These are phyloP conservation scores for Dothideomycetes sp. DNA, from an alignment of 2,329 filamentous ascomycete species.

Conservation along the genomic window DNA sequence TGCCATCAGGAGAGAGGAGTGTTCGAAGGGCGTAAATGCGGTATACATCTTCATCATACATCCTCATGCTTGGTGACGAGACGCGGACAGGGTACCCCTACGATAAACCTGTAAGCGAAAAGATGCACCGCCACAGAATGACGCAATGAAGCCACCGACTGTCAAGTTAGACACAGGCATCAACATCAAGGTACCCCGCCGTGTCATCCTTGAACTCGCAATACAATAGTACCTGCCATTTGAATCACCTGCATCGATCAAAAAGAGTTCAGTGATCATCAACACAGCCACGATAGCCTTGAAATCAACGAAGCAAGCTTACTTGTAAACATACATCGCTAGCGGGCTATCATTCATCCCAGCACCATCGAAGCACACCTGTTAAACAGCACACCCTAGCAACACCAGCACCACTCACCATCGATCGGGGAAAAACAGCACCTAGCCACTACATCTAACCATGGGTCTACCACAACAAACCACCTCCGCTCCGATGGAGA, in stretches of 20 bases:
- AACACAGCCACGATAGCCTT: background rate
- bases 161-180: background rate
- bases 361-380: no score
- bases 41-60: no score
- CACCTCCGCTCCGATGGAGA: conserved; percentile 3
- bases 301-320: background rate
- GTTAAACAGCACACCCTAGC: no score
- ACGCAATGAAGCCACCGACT: background rate
- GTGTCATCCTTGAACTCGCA: background rate
- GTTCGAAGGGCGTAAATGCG: no score
- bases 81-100: background rate
- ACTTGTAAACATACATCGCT: no score
- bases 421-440: background rate
- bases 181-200: background rate
- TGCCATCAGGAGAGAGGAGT: no score
- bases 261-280: no score
- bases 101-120: no score
- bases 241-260: background rate
- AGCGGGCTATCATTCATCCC: no score
- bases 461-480: conserved; percentile 9
- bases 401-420: background rate
- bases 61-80: background rate
- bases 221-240: background rate
- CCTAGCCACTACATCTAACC: background rate
- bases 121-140: background rate